phyloP scores from a whole-genome alignment of 192 early-diverging fungal species.

The Backusella westeae region DNA sequence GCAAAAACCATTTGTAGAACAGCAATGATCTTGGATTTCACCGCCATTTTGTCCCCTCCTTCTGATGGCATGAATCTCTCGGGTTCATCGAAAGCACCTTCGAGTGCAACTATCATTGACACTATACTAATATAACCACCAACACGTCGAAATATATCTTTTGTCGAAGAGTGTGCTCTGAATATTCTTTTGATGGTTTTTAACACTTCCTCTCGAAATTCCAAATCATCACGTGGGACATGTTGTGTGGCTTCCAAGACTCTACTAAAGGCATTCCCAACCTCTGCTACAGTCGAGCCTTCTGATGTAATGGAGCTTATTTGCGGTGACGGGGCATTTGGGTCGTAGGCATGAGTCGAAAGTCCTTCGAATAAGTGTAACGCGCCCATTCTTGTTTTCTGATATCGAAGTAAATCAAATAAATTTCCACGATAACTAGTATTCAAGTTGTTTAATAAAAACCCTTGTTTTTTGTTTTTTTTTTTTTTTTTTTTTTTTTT shows the following conservation, averaged over 20 bases:
- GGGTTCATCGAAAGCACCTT: constrained; percentile 41
- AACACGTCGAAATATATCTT: constrained; percentile 53
- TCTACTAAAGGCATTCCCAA: constrained; percentile 49
- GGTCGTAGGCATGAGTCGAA: constrained; percentile 41
- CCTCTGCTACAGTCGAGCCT: constrained; percentile 13
- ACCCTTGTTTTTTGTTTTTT: too few species aligned
- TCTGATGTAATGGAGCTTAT: neutral
- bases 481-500: neutral
- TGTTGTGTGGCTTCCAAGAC: constrained; percentile 60
- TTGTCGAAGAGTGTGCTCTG: constrained; percentile 42
- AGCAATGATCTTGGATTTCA: constrained; percentile 38
- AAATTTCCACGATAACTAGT: constrained; percentile 50
- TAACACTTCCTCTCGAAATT: constrained; percentile 56
- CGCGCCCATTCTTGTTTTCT: constrained; percentile 50
- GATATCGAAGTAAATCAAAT: constrained; percentile 53
- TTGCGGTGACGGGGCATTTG: constrained; percentile 1
- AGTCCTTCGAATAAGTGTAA: constrained; percentile 47
- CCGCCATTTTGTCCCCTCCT: constrained; percentile 11
- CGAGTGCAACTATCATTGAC: constrained; percentile 54
- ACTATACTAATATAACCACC: constrained; percentile 63
- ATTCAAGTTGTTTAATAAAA: neutral
- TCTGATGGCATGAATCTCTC: neutral
- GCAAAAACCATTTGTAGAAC: constrained; percentile 44
- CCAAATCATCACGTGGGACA: constrained; percentile 49
- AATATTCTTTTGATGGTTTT: constrained; percentile 50